These are phyloP conservation scores for Rhizopogon vulgaris DNA, from an alignment of 768 basidiomycete genomes.

Conservation along the genomic window DNA sequence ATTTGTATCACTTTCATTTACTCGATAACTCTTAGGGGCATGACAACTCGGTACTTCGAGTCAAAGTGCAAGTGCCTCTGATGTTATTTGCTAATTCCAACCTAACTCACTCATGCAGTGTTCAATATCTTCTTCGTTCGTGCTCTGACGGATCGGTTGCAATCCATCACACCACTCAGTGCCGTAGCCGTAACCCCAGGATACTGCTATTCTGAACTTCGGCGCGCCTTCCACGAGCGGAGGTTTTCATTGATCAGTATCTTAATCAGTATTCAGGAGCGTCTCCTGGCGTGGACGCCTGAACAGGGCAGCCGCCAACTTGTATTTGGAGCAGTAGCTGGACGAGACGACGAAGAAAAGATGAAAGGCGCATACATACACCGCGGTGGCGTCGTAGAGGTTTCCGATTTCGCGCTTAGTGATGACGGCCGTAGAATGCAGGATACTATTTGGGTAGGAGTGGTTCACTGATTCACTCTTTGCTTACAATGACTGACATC, in stretches of 20 bases:
- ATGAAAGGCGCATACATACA: slow-evolving; percentile 19
- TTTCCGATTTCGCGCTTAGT: slow-evolving; percentile 28
- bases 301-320: slow-evolving; percentile 32
- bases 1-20: not conserved
- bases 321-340: slow-evolving; percentile 24
- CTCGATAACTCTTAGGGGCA: slow-evolving; percentile 5
- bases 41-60: slow-evolving; percentile 15
- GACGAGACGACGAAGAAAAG: slow-evolving; percentile 11
- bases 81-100: not conserved
- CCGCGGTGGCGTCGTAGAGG: slow-evolving; percentile 11
- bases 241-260: not conserved
- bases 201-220: slow-evolving; percentile 23
- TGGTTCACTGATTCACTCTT: not conserved
- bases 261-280: slow-evolving; percentile 3
- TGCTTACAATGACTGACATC: too few species aligned
- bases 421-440: slow-evolving; percentile 23
- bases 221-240: not conserved
- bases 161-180: slow-evolving; percentile 15
- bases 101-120: slow-evolving; percentile 10
- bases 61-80: slow-evolving; percentile 20
- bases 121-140: slow-evolving; percentile 26
- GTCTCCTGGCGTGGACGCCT: slow-evolving; percentile 11
- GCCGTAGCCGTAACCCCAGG: slow-evolving; percentile 25
- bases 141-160: slow-evolving; percentile 17
- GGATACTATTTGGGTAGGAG: slow-evolving; percentile 29